Evolutionary conservation across 2,329 filamentous ascomycete species (phyloP).

Genomic region (Fusarium sulawesiense): DNA sequence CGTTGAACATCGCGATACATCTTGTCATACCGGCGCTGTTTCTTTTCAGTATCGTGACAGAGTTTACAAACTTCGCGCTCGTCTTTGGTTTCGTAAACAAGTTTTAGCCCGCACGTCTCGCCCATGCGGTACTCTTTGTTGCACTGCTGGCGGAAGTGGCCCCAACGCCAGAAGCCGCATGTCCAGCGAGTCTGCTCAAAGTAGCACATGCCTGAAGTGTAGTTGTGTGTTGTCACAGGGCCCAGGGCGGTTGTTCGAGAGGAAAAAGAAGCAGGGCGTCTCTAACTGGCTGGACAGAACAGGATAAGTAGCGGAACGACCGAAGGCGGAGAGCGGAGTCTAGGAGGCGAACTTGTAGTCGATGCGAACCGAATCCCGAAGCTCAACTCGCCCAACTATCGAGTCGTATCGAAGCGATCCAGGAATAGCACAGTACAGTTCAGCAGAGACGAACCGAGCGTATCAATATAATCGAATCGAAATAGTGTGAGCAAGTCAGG

Average conservation of each 20-base stretch:
- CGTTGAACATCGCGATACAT: constrained; percentile 80
- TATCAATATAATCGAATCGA: constrained; percentile 8
- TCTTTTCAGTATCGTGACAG: constrained; percentile 90
- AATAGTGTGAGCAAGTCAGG: constrained; percentile 18
- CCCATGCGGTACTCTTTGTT: constrained; percentile 94
- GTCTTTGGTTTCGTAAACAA: constrained; percentile 79
- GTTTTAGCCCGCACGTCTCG: constrained; percentile 94
- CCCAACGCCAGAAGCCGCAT: constrained; percentile 96
- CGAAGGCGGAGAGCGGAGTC: constrained; percentile 35
- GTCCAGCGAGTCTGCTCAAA: constrained; percentile 88
- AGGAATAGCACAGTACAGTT: not conserved
- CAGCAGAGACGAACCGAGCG: constrained; percentile 6
- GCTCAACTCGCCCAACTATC: constrained; percentile 23
- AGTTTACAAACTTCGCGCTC: constrained; percentile 78
- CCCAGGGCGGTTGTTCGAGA: constrained; percentile 19
- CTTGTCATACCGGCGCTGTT: constrained; percentile 78
- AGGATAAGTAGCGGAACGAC: constrained; percentile 30
- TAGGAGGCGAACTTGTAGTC: constrained; percentile 30
- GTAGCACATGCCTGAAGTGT: constrained; percentile 80
- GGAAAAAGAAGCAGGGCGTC: constrained; percentile 3
- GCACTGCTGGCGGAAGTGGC: constrained; percentile 91
- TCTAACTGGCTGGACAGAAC: constrained; percentile 27
- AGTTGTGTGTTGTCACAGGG: constrained; percentile 35
- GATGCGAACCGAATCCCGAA: constrained; percentile 34
- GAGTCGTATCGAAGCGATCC: constrained; percentile 19